These are phyloP conservation scores for Patellifolia procumbens DNA, from an alignment of 179 eudicot genomes.

Conservation along the genomic window DNA sequence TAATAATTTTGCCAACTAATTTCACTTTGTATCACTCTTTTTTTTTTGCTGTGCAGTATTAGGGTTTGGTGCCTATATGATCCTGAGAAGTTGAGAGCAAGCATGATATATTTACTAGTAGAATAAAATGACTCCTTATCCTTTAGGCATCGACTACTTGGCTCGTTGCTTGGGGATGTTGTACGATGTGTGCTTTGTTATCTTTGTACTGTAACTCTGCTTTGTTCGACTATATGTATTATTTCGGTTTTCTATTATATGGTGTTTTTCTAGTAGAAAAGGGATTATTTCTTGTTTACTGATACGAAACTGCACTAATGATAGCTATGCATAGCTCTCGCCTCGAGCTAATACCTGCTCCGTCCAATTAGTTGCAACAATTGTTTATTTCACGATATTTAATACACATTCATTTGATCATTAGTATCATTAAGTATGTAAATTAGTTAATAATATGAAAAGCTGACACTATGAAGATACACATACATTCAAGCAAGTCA, in stretches of 20 bases:
- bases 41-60: constrained; percentile 4
- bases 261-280: neutral
- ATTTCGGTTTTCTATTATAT: constrained; percentile 3
- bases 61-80: neutral
- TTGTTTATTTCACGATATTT: no score
- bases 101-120: neutral
- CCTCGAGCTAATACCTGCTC: no score
- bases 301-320: neutral
- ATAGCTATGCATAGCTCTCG: no score
- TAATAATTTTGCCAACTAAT: neutral
- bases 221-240: neutral
- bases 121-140: neutral
- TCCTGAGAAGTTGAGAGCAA: neutral
- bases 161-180: neutral
- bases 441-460: no score
- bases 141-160: neutral
- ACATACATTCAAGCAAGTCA: no score
- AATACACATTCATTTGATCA: no score
- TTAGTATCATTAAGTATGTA: no score
- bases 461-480: no score
- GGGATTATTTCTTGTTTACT: neutral
- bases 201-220: neutral
- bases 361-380: no score
- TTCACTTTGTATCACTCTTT: neutral
- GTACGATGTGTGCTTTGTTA: neutral